Base-by-base conservation (phyloP, 2,329 filamentous ascomycete genomes). In the Aureobasidium sp. region DNA sequence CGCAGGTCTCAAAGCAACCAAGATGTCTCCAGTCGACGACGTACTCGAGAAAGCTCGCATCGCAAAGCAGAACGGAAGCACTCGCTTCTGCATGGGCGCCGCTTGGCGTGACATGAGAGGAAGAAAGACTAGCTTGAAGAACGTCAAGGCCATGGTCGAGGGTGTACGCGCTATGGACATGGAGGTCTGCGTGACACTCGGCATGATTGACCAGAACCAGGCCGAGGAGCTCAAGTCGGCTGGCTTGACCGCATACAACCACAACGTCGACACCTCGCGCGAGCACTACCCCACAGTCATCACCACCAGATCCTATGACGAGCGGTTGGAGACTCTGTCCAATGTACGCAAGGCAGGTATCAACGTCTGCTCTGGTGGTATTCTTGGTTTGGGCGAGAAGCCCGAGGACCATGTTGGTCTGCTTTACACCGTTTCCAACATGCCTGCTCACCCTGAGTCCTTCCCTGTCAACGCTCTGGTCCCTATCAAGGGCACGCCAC, bases 101-200 rank as follows among this genome's bases (percentile, higher is more conserved):
- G 91, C 91, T 0, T 96, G 91, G 91, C 80, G 91, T 38, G 91
- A 96, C 74, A 96, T 96, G 91, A 86, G 89, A 15, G 91, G 91
- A 19, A 87, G 91, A 65, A 94, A 92, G 75, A 90, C 87, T 46
- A 86, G 84, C 65, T 77, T 96, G 57, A 86, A 85, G 74, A 94
- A 94, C 73, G 87, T 96, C 73, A 89, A 89, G 69, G 84, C 83
- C 57, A 96, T 96, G 91, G 84, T 96, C 4, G 80, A 84, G 60
- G 90, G 90, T 0, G 89, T 96, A 21, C 81, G 87, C 27, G 86
- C 75, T 0, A 81, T 96, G 81, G 89, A 86, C 50, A 93, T 96
- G 89, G 91, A 96, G 74, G 86, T 85, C 8, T 96, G 91, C 72
- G 91, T 96, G n/a, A 96, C 91, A 1, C 81, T 96, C 21, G 91